Base-by-base conservation (phyloP, 192 early-diverging fungal species). In the Podila epicladia region DNA sequence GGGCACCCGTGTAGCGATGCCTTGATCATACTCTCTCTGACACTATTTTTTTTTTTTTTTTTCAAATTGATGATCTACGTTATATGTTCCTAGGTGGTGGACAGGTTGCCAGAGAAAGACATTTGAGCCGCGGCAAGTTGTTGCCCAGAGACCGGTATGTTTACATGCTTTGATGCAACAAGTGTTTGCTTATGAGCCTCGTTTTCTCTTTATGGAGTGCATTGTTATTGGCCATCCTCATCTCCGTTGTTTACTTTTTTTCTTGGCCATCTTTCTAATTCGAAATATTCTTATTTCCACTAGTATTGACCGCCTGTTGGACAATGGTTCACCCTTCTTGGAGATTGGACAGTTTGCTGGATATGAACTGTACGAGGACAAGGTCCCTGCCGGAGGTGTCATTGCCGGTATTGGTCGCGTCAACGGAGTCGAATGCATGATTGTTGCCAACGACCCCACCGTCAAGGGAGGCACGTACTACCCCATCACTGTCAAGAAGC, bases 391-490 rank as follows among this genome's bases (percentile, higher is more conserved):
- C 8, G 97, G 95, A 73, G 92, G 96, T 41, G 87, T 99, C 41
- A 95, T 99, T 66, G 95, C 97, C n/a, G 97, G 97, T 50, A 95
- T 99, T 82, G 97, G 97, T 32, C 88, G 95, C 15, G 92, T 99
- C 29, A 91, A 88, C 84, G 96, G 95, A 24, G 88, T 95, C 28
- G 95, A 97, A 84, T 98, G 97, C 85, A 93, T 99, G 89, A 92
- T 99, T 62, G 95, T 99, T 26, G 96, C 97, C 20, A 99, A 99
- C 84, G 96, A 99, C 83, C 93, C 96, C 4, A 99, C 97, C 1
- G 97, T 99, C 64, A 99, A 99, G 86, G 97, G 97, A 75, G 97
- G 97, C 65, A 93, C 96, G 53, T 99, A 99, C 86, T 99, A 96
- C 73, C 97, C 97, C 45, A 92, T 94, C 61, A 92, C 93, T 60